Conservation (phyloP, 306 rosid species). For the Glycyrrhiza uralensis region DNA sequence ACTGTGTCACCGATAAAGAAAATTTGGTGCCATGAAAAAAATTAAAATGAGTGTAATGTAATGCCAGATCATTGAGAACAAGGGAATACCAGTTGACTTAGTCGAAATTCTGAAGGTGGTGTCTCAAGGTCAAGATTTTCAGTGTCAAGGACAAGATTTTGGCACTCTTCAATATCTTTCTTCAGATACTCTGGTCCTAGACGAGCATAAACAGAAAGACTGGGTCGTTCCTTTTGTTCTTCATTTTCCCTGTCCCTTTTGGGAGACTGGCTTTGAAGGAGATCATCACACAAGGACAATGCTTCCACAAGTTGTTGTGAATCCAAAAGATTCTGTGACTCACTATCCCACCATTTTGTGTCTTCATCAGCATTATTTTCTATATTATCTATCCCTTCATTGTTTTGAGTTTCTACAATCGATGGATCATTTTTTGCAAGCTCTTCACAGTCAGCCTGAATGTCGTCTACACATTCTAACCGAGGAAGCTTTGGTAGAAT, state of each 20-base stretch:
- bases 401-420: conserved; percentile 15
- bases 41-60: not conserved
- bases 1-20: not conserved
- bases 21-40: not conserved
- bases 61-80: not conserved
- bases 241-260: conserved; percentile 36
- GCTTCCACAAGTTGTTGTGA: conserved; percentile 77
- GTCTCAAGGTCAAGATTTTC: conserved; percentile 54
- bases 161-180: conserved; percentile 71
- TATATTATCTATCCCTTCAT: conserved; percentile 25
- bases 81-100: conserved; percentile 67
- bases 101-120: conserved; percentile 52
- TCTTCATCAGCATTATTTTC: conserved; percentile 52
- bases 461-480: conserved; percentile 36
- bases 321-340: conserved; percentile 61
- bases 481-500: conserved; percentile 15
- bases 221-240: conserved; percentile 27
- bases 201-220: conserved; percentile 55
- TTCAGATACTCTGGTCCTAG: conserved; percentile 63
- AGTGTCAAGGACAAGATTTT: conserved; percentile 51
- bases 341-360: conserved; percentile 75
- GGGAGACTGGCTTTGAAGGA: conserved; percentile 73
- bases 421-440: conserved; percentile 26
- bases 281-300: conserved; percentile 56
- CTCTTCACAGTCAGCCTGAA: conserved; percentile 36